Evolutionary conservation across 495 filamentous ascomycete species (phyloP).

Genomic region (Paragyromitra xinjiangensis): DNA sequence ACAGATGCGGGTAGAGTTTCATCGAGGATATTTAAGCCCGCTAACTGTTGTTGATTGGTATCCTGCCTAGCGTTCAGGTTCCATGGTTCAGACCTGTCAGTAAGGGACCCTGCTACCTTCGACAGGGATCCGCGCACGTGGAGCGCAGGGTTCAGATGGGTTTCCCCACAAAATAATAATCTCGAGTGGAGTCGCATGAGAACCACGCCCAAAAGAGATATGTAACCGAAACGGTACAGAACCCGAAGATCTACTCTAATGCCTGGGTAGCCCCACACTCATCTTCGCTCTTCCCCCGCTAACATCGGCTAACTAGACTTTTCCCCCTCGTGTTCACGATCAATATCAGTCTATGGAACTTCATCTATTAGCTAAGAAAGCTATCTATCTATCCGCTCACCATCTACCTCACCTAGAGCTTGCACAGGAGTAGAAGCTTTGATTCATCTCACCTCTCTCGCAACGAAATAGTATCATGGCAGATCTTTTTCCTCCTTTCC

Average conservation of each 20-base stretch:
- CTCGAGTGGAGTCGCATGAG: constrained; percentile 20
- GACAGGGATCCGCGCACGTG: constrained; percentile 41
- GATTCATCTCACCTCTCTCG: not conserved
- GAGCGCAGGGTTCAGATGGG: constrained; percentile 41
- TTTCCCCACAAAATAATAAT: constrained; percentile 51
- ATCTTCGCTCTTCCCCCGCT: constrained; percentile 3
- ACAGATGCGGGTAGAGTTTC: too few relatives aligned
- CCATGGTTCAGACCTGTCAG: constrained; percentile 37
- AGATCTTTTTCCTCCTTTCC: constrained; percentile 43
- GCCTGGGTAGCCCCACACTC: constrained; percentile 26
- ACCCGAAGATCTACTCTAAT: constrained; percentile 23
- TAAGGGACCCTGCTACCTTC: not conserved
- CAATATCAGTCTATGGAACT: constrained; percentile 10
- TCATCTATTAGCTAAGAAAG: constrained; percentile 10
- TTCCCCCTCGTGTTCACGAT: constrained; percentile 1
- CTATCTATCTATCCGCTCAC: not conserved
- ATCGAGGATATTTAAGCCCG: not conserved
- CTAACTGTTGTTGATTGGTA: not conserved
- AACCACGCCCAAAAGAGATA: constrained; percentile 21
- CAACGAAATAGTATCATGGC: constrained; percentile 33
- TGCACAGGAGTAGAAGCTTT: not conserved
- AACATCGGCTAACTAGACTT: constrained; percentile 15
- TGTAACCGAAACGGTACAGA: constrained; percentile 31
- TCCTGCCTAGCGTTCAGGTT: constrained; percentile 15
- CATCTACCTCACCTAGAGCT: constrained; percentile 12